Percentiles rank a stretch among this genome's conserved stretches.
phyloP scores from a whole-genome alignment of 2,329 filamentous ascomycete species.

The Trichoderma cornu-damae region DNA sequence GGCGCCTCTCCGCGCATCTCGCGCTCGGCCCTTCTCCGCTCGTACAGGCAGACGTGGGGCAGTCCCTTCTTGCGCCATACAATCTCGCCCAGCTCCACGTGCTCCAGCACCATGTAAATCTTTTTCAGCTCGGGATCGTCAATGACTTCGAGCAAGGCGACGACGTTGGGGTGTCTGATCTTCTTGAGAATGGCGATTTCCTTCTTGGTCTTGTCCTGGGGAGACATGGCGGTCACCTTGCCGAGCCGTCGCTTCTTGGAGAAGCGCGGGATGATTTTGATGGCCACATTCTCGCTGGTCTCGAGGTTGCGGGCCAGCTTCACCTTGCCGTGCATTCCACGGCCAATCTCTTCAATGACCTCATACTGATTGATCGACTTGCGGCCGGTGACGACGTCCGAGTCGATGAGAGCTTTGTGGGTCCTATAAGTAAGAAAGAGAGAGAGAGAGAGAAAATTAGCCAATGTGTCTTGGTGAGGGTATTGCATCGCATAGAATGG shows the following conservation, averaged over 20 bases:
- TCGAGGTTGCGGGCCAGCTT: constrained; percentile 82
- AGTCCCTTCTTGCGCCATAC: constrained; percentile 87
- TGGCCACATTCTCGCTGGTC: constrained; percentile 76
- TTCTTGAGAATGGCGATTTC: constrained; percentile 99
- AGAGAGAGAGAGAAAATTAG: background rate
- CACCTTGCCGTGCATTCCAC: constrained; percentile 95
- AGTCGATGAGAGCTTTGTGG: constrained; percentile 84
- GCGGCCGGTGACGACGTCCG: constrained; percentile 80
- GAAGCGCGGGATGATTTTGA: constrained; percentile 97
- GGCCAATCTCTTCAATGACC: constrained; percentile 91
- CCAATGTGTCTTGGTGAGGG: background rate
- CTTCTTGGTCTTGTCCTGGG: constrained; percentile 78
- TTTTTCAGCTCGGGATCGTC: constrained; percentile 95
- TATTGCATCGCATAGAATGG: background rate
- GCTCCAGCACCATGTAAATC: constrained; percentile 96
- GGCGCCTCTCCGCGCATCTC: constrained; percentile 59
- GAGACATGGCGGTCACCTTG: constrained; percentile 61
- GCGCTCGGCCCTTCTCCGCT: constrained; percentile 73
- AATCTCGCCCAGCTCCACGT: constrained; percentile 90
- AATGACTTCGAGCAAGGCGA: constrained; percentile 92
- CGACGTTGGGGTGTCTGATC: constrained; percentile 94
- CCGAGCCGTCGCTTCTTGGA: constrained; percentile 92
- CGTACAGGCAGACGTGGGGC: constrained; percentile 74
- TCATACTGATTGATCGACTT: constrained; percentile 98
- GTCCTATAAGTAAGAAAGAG: constrained; percentile 50